Evolutionary conservation across 2,329 filamentous ascomycete genomes (phyloP).

Genomic region (Bipolaris zeicola): DNA sequence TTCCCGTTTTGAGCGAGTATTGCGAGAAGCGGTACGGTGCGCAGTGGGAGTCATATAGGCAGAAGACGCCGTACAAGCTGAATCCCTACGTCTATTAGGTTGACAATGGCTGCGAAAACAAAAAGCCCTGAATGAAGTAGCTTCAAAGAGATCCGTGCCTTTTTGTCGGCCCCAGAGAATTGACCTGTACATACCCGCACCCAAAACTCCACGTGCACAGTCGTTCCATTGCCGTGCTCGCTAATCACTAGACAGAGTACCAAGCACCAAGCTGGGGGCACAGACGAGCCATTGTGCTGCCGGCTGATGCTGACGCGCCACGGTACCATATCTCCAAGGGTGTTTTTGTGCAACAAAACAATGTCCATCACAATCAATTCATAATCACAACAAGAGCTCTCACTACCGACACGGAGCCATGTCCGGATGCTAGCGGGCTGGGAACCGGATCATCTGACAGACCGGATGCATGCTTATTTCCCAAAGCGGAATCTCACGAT

Average conservation of each 20-base stretch:
- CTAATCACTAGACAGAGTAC: background rate
- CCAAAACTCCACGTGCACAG: background rate
- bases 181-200: background rate
- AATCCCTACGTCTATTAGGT: conserved; percentile 42
- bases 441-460: conserved; percentile 13
- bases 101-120: background rate
- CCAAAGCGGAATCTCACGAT: conserved; percentile 27
- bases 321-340: background rate
- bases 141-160: background rate
- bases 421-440: conserved; percentile 14
- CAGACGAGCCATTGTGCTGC: background rate
- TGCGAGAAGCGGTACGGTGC: conserved; percentile 51
- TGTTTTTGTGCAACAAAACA: conserved; percentile 4
- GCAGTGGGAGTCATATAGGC: conserved; percentile 50
- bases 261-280: conserved; percentile 1
- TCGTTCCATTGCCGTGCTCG: background rate
- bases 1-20: conserved; percentile 59
- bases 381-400: conserved; percentile 2
- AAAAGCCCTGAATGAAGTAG: background rate
- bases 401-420: conserved; percentile 7
- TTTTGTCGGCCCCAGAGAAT: background rate
- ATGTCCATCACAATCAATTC: conserved; percentile 7
- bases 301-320: background rate
- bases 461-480: conserved; percentile 14
- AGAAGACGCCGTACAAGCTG: conserved; percentile 47